Base-by-base conservation (phyloP, 108 stramenopile genomes). In the Cafeteria roenbergensis region DNA sequence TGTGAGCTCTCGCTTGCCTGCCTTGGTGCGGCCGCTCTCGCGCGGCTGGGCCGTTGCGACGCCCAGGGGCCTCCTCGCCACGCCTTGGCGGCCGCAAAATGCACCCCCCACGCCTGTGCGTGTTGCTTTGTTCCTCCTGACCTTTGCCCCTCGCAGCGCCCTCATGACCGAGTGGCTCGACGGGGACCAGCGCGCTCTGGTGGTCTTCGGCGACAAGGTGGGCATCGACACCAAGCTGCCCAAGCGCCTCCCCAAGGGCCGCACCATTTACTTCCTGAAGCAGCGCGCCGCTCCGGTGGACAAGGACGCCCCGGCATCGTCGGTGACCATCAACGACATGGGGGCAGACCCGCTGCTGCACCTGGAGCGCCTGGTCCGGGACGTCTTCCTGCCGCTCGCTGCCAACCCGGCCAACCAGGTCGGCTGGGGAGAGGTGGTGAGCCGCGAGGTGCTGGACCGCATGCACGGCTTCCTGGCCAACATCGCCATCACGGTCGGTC, bases 391-490 rank as follows among this genome's bases (percentile, higher is more conserved):
- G 50, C 88, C 87, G 28, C 75, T 90, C 42, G 71, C 89, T 22
- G 72, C 81, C 54, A 87, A 88, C 52, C 81, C 82, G 37, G 64
- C 70, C 51, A 89, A 90, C 71, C 86, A 88, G 63, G 71, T 68
- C 0, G 77, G 67, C 27, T 91, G 88, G 87, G 90, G 90, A 17
- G 88, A 91, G 54, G 86, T 89, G 21, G 82, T 86, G 1, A 83
- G 84, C 33, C 78, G 81, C 21, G 88, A 91, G 60, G 78, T 89
- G 50, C 78, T 85, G 51, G 86, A 88, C 64, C 67, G 80, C 31
- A 85, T 91, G 38, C 85, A 88, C 69, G 70, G 78, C 48, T 89
- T 89, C 64, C 55, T 91, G 27, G 82, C 86, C 28, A 81, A 79
- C 53, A 78, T 85, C 17, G 73, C 85, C 24, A 90, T 91, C 55